Base-by-base conservation (phyloP, 176 grass and related monocot species). In the Dactylis glomerata region DNA sequence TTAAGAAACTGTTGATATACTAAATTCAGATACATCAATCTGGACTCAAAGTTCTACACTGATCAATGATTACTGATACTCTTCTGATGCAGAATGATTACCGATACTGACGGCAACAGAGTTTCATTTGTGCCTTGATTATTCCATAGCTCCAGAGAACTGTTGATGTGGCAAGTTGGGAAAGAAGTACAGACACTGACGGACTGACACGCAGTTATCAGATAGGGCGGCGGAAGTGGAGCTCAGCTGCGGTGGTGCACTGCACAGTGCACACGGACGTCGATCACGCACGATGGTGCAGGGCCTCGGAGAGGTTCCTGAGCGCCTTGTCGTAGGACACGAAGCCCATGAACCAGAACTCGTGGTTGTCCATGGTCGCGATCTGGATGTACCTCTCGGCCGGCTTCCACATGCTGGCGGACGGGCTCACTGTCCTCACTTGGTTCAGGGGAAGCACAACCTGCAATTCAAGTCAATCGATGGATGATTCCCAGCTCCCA, bases 341-440 rank as follows among this genome's bases (percentile, higher is more conserved):
- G 84, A 97, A 97, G 68, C 94, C 94, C 94, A 97, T 92, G 89
- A 94, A 97, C 94, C 94, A 97, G 82, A 97, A 94, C 8, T 97
- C 94, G 75, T 97, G 89, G 80, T 78, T 83, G 42, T 94, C 94
- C 31, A 9, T 81, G 10, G 91, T 92, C 3, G 78, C 27, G 19
- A 97, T 71, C 85, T 97, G 94, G 56, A 97, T 94, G 90, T 97
- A 97, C 87, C 78, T 90, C 84, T 94, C 91, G 15, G 87, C 61
- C 33, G 78, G 80, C 61, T 92, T 92, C 44, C 31, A 36, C 47
- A 68, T 51, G 69, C 87, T 94, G 73, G 91, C 63, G 0, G 94
- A 97, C 77, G 94, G 85, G 84, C 91, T 97, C 49, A 88, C 85
- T 2, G 89, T 38, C 46, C 28, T 92, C 68, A 97, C 52, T 19